These are phyloP conservation scores for Podaxis carcinomalis DNA, from an alignment of 768 basidiomycete species.

Conservation along the genomic window DNA sequence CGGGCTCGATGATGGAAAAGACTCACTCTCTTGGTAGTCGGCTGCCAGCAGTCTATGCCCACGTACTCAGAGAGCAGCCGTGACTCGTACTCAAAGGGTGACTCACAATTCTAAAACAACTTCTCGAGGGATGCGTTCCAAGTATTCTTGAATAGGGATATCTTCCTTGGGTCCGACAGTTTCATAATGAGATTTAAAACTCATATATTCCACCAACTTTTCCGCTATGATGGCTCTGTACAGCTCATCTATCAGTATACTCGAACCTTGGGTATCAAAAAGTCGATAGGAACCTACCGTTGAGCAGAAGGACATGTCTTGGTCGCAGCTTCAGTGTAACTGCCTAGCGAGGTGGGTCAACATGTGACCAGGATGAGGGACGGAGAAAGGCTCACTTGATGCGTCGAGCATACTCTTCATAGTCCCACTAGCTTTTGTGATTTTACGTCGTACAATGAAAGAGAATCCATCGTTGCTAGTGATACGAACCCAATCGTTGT, in stretches of 20 bases:
- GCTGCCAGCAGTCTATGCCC: slow-evolving; percentile 49
- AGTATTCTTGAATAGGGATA: slow-evolving; percentile 69
- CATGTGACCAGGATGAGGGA: background rate
- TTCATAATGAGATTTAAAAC: slow-evolving; percentile 78
- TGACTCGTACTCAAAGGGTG: background rate
- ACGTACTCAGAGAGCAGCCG: background rate
- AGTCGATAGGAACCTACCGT: slow-evolving; percentile 40
- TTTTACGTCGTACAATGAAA: slow-evolving; percentile 71
- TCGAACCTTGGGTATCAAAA: background rate
- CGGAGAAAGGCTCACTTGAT: slow-evolving; percentile 44
- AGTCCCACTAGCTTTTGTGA: slow-evolving; percentile 76
- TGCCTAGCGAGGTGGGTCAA: slow-evolving; percentile 38
- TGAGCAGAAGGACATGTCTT: slow-evolving; percentile 68
- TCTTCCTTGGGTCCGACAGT: slow-evolving; percentile 71
- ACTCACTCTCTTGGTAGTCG: slow-evolving; percentile 61
- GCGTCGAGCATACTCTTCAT: slow-evolving; percentile 78
- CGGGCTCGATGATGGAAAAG: background rate
- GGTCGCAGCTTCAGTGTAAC: slow-evolving; percentile 70
- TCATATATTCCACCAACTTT: slow-evolving; percentile 87
- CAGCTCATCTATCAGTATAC: background rate
- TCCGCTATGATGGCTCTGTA: slow-evolving; percentile 69
- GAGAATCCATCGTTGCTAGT: slow-evolving; percentile 77
- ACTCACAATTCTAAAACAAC: slow-evolving; percentile 87
- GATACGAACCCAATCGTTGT: slow-evolving; percentile 70
- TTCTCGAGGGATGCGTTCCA: slow-evolving; percentile 82